Base-by-base conservation (phyloP, 352 stramenopile genomes). In the Phytophthora sp. region DNA sequence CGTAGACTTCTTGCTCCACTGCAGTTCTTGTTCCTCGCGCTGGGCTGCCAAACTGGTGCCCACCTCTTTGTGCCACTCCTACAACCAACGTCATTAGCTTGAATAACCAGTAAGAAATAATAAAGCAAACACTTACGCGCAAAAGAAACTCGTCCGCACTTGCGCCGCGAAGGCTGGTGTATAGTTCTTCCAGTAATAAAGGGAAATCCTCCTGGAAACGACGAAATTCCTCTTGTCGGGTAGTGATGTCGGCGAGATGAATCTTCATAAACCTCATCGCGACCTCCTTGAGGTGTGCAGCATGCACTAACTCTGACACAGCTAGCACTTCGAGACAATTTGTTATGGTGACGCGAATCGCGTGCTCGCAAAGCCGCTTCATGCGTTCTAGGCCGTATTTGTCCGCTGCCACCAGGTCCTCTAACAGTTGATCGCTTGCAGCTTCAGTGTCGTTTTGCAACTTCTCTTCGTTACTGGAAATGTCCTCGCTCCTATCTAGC, bases 301-400 rank as follows among this genome's bases (percentile, higher is more conserved):
- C 82, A 30, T 79, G 62, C 13, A 90, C 75, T 5, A 87, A 38
- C 26, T 94, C 83, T 2, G 85, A 77, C 20, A 91, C 68, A 10
- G 78, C 74, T 7, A 94, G 64, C 21, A 89, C 71, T 30, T 88
- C 79, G 20, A 91, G 63, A 32, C 81, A 88, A 28, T 88, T 94
- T 17, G 9, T 35, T 2, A 42, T 10, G 0, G 69, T 86, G 50
- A 92, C 59, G 4, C 18, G 15, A 5, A 91, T 55, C 8, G 73
- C 49, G 56, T 86, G 76, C 28, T 94, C 85, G 28, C 72, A 87
- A 1, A 89, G 54, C 11, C 77, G 74, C 69, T 92, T 92, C 65
- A 91, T 82, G 10, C 82, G 78, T n/a, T 72, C 67, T 20, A 94
- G 71, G 15, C 81, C 78, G 51, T 87, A 92, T 56, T 88, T 89